Evolutionary conservation across 371 early-diverging fungal genomes (phyloP).

Genomic region (Mortierella sp.): DNA sequence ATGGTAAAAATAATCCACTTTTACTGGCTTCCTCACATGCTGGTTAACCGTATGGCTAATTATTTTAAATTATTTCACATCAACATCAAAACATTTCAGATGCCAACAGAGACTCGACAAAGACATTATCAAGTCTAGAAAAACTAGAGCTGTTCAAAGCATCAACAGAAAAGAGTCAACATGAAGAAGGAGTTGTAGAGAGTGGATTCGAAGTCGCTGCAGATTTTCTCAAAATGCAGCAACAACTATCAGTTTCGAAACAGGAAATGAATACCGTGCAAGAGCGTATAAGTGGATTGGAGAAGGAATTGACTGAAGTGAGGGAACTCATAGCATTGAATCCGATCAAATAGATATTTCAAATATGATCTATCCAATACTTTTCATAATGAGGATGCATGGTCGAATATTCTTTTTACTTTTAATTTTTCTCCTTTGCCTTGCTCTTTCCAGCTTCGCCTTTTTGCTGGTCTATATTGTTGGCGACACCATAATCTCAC

Average conservation of each 20-base stretch:
- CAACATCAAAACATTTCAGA: background rate
- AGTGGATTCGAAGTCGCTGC: constrained; percentile 49
- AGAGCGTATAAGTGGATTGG: constrained; percentile 32
- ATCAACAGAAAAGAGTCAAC: constrained; percentile 43
- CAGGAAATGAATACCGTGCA: constrained; percentile 52
- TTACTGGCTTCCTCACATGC: background rate
- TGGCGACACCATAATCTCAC: background rate
- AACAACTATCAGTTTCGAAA: constrained; percentile 35
- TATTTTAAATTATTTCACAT: too few species aligned
- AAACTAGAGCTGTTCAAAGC: constrained; percentile 41
- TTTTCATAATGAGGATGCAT: too few species aligned
- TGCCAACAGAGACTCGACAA: background rate
- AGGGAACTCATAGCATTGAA: constrained; percentile 50
- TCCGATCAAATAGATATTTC: constrained; percentile 27
- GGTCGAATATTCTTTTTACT: background rate
- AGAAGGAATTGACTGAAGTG: constrained; percentile 47
- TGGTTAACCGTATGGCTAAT: background rate
- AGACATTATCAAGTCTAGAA: constrained; percentile 16
- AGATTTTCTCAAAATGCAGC: constrained; percentile 47
- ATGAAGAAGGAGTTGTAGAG: constrained; percentile 50
- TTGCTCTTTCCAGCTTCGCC: too few species aligned
- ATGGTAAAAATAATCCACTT: constrained; percentile 2
- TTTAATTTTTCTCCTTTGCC: constrained; percentile 7
- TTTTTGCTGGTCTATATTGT: background rate
- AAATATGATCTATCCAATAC: background rate